A percentile compares a stretch with the other conserved stretches of the same genome.
Evolutionary conservation across 768 basidiomycete genomes (phyloP).

Genomic region (Atractiella rhizophila): DNA sequence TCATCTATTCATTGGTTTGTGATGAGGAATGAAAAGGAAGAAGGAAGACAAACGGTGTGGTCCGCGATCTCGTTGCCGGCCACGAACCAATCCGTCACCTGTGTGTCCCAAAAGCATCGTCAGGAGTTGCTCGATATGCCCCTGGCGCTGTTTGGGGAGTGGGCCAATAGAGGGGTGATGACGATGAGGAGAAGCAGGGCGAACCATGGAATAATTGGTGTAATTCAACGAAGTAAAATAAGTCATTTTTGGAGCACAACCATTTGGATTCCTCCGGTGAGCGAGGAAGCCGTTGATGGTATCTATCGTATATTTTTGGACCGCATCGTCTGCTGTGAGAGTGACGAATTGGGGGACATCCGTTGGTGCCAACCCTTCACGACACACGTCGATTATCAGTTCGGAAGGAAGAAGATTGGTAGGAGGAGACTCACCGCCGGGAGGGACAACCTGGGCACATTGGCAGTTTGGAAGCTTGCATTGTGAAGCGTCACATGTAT

Average conservation of each 20-base stretch:
- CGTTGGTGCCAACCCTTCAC: background rate
- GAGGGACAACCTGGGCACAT: slow-evolving; percentile 19
- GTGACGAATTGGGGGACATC: background rate
- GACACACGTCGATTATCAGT: background rate
- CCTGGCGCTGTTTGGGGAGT: background rate
- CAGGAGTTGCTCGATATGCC: slow-evolving; percentile 3
- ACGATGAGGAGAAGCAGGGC: background rate
- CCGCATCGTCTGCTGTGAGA: slow-evolving; percentile 23
- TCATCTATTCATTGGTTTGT: slow-evolving; percentile 33
- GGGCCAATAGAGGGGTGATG: background rate
- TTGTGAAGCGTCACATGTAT: slow-evolving; percentile 38
- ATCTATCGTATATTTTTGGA: slow-evolving; percentile 51
- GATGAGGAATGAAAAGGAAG: background rate
- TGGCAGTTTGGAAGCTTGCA: slow-evolving; percentile 44
- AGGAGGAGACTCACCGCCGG: slow-evolving; percentile 1
- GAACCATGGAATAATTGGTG: slow-evolving; percentile 34
- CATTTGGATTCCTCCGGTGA: slow-evolving; percentile 49
- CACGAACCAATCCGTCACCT: slow-evolving; percentile 55
- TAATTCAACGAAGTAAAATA: slow-evolving; percentile 46
- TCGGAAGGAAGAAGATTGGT: slow-evolving; percentile 34
- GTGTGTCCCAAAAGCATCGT: slow-evolving; percentile 20
- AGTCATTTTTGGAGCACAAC: slow-evolving; percentile 45
- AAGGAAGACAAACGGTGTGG: slow-evolving; percentile 14
- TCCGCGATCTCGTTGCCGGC: slow-evolving; percentile 63
- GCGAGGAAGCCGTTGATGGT: slow-evolving; percentile 48